Percentiles rank a stretch among this genome's conserved stretches.
Evolutionary conservation across 352 stramenopile species (phyloP).

Genomic region (Phytopythium chamaehyphon): DNA sequence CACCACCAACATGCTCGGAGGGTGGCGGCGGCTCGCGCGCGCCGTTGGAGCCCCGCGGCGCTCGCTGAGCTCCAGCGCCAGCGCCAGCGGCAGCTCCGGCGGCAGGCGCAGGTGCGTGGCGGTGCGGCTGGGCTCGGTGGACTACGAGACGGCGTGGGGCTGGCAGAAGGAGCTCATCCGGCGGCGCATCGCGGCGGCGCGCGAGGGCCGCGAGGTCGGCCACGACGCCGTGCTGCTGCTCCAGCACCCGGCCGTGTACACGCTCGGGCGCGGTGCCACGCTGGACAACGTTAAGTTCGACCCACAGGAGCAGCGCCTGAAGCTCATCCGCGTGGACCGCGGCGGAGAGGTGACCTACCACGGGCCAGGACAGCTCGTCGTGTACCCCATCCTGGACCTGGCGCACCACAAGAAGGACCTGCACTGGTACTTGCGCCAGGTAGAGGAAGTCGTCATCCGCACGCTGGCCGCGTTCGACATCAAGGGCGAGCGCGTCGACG

Average conservation of each 20-base stretch:
- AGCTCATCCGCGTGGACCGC: conserved; percentile 97
- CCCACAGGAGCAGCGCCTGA: conserved; percentile 49
- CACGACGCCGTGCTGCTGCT: conserved; percentile 47
- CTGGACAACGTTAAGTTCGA: conserved; percentile 84
- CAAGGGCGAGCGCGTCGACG: conserved; percentile 85
- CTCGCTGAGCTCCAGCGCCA: neutral
- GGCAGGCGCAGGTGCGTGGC: conserved; percentile 49
- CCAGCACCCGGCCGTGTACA: conserved; percentile 96
- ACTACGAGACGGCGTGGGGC: conserved; percentile 83
- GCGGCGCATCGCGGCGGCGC: conserved; percentile 56
- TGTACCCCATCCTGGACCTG: conserved; percentile 97
- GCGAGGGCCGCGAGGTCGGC: conserved; percentile 34
- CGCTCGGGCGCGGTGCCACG: conserved; percentile 93
- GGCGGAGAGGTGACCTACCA: conserved; percentile 99
- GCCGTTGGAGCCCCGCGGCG: neutral
- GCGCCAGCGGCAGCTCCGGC: neutral
- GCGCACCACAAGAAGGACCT: conserved; percentile 93
- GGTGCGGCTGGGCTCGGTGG: conserved; percentile 64
- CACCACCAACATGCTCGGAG: neutral
- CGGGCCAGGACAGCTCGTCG: conserved; percentile 96
- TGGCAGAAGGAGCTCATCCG: conserved; percentile 88
- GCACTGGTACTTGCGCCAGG: conserved; percentile 95
- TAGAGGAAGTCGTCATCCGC: conserved; percentile 96
- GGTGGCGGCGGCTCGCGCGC: neutral
- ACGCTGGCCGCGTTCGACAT: conserved; percentile 88